Evolutionary conservation across 352 stramenopile species (phyloP).

Genomic region (Phytophthora palmivora): DNA sequence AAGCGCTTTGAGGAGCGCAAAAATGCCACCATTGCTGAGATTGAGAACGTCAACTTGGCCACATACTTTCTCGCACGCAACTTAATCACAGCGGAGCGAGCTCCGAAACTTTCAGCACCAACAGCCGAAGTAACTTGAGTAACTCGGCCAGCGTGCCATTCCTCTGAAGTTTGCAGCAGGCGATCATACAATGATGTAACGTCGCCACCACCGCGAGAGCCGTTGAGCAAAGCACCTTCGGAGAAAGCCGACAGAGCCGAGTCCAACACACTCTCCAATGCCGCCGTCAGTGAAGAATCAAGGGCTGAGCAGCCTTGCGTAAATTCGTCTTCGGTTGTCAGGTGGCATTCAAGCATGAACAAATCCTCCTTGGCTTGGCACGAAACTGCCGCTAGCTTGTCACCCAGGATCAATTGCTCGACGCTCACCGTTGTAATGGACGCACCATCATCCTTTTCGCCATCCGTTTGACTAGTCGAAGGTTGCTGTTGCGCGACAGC

Average conservation of each 20-base stretch:
- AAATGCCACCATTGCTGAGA: slow-evolving; percentile 66
- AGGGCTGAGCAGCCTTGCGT: slow-evolving; percentile 47
- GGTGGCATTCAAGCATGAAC: slow-evolving; percentile 77
- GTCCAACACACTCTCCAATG: slow-evolving; percentile 70
- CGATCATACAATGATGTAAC: slow-evolving; percentile 61
- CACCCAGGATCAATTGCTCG: slow-evolving; percentile 64
- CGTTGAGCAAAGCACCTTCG: slow-evolving; percentile 58
- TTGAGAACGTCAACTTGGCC: slow-evolving; percentile 58
- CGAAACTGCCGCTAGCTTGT: slow-evolving; percentile 64
- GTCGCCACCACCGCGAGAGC: slow-evolving; percentile 27
- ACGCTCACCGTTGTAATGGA: slow-evolving; percentile 36
- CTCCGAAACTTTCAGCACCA: slow-evolving; percentile 58
- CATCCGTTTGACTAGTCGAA: slow-evolving; percentile 22
- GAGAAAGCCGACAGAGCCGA: slow-evolving; percentile 59
- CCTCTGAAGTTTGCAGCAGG: slow-evolving; percentile 54
- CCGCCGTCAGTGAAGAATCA: slow-evolving; percentile 46
- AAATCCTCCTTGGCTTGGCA: slow-evolving; percentile 75
- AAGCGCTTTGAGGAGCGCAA: slow-evolving; percentile 41
- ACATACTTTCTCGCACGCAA: slow-evolving; percentile 59
- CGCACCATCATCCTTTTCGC: slow-evolving; percentile 43
- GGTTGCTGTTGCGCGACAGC: slow-evolving; percentile 36
- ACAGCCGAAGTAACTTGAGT: slow-evolving; percentile 23
- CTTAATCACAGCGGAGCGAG: slow-evolving; percentile 70
- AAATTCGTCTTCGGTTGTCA: slow-evolving; percentile 77
- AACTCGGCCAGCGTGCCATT: slow-evolving; percentile 54